Conservation (phyloP, 805 yeast genomes). For the Yarrowia divulgata region DNA sequence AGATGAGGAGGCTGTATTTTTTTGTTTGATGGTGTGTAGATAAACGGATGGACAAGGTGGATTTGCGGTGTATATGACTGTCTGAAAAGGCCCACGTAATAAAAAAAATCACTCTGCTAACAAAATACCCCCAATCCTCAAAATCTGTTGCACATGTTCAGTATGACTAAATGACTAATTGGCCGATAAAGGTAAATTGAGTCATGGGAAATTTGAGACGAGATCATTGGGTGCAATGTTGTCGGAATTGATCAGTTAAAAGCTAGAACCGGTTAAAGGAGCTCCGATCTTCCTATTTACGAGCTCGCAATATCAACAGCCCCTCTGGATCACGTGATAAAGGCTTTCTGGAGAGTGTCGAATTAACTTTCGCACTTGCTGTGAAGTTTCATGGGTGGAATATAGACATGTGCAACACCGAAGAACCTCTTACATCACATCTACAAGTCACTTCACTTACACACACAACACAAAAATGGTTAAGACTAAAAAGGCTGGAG, state of each 20-base stretch:
- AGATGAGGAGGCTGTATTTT: not conserved
- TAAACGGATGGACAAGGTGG: not conserved
- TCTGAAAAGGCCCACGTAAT: too few relatives aligned
- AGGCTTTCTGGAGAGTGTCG: fast-evolving
- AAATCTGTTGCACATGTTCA: too few relatives aligned
- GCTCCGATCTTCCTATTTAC: not conserved
- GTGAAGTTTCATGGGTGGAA: constrained; percentile 5
- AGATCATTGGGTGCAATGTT: too few relatives aligned
- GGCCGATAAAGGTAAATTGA: constrained; percentile 9
- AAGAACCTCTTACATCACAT: too few relatives aligned
- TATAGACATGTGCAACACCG: too few relatives aligned
- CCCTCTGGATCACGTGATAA: not conserved
- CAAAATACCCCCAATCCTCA: too few relatives aligned
- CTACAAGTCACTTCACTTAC: not conserved
- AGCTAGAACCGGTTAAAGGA: not conserved
- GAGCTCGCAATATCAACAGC: too few relatives aligned
- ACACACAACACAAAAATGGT: constrained; percentile 15
- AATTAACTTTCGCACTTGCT: constrained; percentile 5
- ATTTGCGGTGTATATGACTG: not conserved
- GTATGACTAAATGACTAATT: constrained; percentile 15
- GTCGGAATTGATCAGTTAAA: not conserved
- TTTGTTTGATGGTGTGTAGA: too few relatives aligned
- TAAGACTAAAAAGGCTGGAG: constrained; percentile 60
- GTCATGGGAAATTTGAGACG: not conserved
- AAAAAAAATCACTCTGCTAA: too few relatives aligned